Evolutionary conservation across 768 basidiomycete genomes (phyloP).

Genomic region (Cystofilobasidium ferigula): DNA sequence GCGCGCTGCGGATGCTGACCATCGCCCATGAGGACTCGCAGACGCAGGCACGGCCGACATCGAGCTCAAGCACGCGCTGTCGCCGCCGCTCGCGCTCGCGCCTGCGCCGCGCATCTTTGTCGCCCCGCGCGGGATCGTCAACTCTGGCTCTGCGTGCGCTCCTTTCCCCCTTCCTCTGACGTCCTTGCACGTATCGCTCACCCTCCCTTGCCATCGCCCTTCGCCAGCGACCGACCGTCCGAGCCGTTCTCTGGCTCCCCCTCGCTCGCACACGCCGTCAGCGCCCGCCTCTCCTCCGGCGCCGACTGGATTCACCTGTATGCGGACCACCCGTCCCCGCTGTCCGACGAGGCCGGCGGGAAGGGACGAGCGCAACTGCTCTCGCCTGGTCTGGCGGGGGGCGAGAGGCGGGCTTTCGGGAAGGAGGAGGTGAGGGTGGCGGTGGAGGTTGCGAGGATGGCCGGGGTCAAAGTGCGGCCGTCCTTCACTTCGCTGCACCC

Average conservation of each 20-base stretch:
- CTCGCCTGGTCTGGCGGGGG: conserved; percentile 38
- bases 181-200: background rate
- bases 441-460: conserved; percentile 46
- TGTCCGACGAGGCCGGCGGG: too few species aligned
- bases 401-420: conserved; percentile 44
- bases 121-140: conserved; percentile 50
- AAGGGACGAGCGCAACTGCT: conserved; percentile 48
- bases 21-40: background rate
- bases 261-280: conserved; percentile 42
- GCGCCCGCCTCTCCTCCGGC: conserved; percentile 54
- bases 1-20: too few species aligned
- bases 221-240: too few species aligned
- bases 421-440: conserved; percentile 44
- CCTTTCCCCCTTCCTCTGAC: background rate
- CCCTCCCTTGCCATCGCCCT: background rate
- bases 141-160: conserved; percentile 45
- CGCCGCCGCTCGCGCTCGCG: conserved; percentile 44
- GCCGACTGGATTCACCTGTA: conserved; percentile 60
- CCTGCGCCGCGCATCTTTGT: conserved; percentile 57
- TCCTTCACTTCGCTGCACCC: too few species aligned
- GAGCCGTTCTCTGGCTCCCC: background rate
- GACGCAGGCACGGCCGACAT: conserved; percentile 56
- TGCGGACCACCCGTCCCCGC: conserved; percentile 49
- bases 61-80: conserved; percentile 49
- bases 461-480: conserved; percentile 45